Evolutionary conservation across 2,329 filamentous ascomycete genomes (phyloP).

Genomic region (Talaromyces sp.): DNA sequence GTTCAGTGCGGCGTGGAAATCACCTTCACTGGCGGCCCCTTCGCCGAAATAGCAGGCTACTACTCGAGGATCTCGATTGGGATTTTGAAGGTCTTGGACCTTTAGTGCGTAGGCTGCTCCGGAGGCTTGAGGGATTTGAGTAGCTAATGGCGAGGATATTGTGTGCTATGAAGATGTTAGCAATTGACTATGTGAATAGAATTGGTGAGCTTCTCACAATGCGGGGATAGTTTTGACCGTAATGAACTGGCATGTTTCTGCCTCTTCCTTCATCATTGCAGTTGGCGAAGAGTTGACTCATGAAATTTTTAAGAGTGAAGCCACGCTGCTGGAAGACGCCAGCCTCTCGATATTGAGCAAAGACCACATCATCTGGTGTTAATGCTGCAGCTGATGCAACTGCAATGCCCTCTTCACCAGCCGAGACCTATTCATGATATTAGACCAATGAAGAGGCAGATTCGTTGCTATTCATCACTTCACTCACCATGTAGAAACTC

Average conservation of each 20-base stretch:
- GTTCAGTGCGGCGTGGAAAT: conserved; percentile 89
- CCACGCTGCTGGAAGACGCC: conserved; percentile 89
- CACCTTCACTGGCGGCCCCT: conserved; percentile 85
- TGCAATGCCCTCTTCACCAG: conserved; percentile 91
- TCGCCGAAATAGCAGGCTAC: conserved; percentile 88
- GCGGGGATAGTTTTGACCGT: conserved; percentile 80
- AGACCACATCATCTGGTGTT: conserved; percentile 82
- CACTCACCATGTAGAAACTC: conserved; percentile 91
- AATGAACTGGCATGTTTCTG: conserved; percentile 97
- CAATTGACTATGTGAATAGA: background rate
- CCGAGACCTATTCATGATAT: conserved; percentile 60
- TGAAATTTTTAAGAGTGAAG: conserved; percentile 84
- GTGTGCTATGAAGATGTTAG: conserved; percentile 72
- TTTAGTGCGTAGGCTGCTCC: conserved; percentile 88
- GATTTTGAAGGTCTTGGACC: conserved; percentile 73
- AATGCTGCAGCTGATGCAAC: conserved; percentile 86
- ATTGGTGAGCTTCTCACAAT: conserved; percentile 61
- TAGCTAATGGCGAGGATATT: conserved; percentile 82
- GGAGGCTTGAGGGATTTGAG: conserved; percentile 84
- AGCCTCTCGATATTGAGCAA: conserved; percentile 91
- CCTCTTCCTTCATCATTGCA: conserved; percentile 76
- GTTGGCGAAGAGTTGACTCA: conserved; percentile 94
- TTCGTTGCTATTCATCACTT: background rate
- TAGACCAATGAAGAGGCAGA: background rate
- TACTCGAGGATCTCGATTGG: conserved; percentile 67